Evolutionary conservation across 352 stramenopile genomes (phyloP).

Genomic region (Phytopythium sindhum): DNA sequence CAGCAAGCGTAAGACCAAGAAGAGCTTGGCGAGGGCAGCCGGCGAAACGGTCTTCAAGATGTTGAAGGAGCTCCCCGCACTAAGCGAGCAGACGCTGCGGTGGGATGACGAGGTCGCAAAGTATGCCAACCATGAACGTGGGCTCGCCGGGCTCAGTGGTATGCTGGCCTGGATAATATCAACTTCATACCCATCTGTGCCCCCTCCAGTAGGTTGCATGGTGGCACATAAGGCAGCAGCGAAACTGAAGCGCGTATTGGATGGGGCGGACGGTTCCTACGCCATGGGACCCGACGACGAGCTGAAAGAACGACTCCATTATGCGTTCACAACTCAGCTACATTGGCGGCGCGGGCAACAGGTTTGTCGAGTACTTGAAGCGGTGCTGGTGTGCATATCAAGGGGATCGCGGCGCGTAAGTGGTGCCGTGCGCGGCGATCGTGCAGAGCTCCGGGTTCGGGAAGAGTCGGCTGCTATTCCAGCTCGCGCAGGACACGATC

Average conservation of each 20-base stretch:
- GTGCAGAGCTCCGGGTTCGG: not conserved
- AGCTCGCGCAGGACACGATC: not conserved
- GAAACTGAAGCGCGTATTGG: not conserved
- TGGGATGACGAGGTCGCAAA: not conserved
- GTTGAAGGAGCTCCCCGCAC: not conserved
- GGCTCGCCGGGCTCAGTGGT: not conserved
- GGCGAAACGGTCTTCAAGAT: not conserved
- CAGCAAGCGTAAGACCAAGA: not conserved
- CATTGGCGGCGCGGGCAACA: not conserved
- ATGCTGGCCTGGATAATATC: not conserved
- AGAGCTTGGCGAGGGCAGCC: not conserved
- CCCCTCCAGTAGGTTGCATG: not conserved
- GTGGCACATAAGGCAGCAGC: not conserved
- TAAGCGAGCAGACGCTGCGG: not conserved
- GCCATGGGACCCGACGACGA: too few relatives aligned
- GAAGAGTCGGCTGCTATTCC: not conserved
- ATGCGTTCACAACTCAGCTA: not conserved
- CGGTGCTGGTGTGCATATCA: not conserved
- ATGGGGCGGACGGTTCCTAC: not conserved
- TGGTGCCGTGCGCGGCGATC: not conserved
- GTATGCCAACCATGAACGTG: not conserved
- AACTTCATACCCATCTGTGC: not conserved
- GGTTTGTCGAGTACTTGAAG: not conserved
- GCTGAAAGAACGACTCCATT: too few relatives aligned
- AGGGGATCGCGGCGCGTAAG: not conserved